These are phyloP conservation scores for Linnemannia zychae DNA, from an alignment of 192 early-diverging fungal genomes.

Conservation along the genomic window DNA sequence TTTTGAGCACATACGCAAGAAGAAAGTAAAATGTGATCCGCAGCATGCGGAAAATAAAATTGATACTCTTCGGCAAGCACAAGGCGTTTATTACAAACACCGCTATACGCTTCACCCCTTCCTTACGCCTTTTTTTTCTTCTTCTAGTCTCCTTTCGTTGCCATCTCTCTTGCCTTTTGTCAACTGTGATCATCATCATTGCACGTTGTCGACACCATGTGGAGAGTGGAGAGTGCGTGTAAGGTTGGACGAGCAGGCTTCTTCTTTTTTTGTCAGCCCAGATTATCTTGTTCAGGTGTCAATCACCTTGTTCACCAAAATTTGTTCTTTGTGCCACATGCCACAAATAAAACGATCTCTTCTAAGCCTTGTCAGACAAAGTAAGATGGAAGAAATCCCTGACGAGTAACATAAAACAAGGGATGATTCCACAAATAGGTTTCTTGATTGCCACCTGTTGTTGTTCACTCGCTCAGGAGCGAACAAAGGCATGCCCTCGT, in stretches of 20 bases:
- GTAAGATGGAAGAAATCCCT: background rate
- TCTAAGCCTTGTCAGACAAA: background rate
- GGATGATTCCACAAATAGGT: background rate
- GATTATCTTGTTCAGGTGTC: too few species aligned
- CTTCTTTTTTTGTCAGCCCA: too few species aligned
- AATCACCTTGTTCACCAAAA: too few species aligned
- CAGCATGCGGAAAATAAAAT: background rate
- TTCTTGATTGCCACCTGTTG: background rate
- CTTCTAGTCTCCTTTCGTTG: too few species aligned
- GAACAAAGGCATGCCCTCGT: background rate
- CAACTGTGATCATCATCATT: too few species aligned
- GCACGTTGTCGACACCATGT: too few species aligned
- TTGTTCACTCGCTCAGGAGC: background rate
- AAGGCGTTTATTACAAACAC: background rate
- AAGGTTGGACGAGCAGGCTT: too few species aligned
- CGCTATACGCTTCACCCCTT: background rate
- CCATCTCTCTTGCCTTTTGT: too few species aligned
- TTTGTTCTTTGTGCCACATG: slow-evolving; percentile 1
- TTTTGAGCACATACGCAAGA: background rate
- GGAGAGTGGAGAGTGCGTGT: too few species aligned
- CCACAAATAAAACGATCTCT: background rate
- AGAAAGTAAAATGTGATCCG: background rate
- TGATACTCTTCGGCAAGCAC: background rate
- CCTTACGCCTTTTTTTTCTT: too few species aligned
- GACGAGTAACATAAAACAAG: background rate